Percentiles rank a stretch among this genome's conserved stretches.
phyloP scores from a whole-genome alignment of 306 rosid genomes.

The Phaseolus lunatus region DNA sequence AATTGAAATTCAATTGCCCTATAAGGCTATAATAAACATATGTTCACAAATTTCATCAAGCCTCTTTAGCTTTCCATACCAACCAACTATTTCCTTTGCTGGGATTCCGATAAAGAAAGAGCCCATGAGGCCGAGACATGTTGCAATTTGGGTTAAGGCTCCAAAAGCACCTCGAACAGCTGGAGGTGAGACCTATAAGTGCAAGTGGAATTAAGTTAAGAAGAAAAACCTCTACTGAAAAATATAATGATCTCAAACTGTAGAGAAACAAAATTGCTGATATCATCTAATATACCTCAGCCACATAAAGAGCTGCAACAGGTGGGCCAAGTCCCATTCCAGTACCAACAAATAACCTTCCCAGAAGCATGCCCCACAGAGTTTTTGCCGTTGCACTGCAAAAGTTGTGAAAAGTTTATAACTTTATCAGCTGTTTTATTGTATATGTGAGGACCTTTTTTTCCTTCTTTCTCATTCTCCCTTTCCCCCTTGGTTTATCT shows the following conservation, averaged over 20 bases:
- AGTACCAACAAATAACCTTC: conserved; percentile 83
- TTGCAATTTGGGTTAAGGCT: conserved; percentile 83
- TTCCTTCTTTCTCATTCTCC: conserved; percentile 4
- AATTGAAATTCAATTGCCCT: conserved; percentile 21
- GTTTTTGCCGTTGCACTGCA: conserved; percentile 73
- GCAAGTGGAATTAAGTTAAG: conserved; percentile 34
- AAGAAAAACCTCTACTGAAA: conserved; percentile 10
- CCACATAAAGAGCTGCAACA: conserved; percentile 83
- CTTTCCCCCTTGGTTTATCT: conserved; percentile 15
- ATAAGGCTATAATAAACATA: conserved; percentile 16
- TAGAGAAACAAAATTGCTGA: conserved; percentile 29
- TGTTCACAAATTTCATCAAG: conserved; percentile 27
- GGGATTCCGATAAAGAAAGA: conserved; percentile 78
- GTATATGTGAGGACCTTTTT: neutral
- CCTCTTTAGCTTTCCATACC: conserved; percentile 60
- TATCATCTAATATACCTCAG: conserved; percentile 64
- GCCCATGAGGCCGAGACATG: conserved; percentile 85
- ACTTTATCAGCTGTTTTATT: conserved; percentile 34
- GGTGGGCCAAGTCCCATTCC: conserved; percentile 94
- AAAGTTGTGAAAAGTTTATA: conserved; percentile 41
- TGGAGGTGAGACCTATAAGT: conserved; percentile 77
- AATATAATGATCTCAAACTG: conserved; percentile 21
- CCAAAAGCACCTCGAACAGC: conserved; percentile 79
- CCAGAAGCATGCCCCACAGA: conserved; percentile 88
- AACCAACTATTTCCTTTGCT: conserved; percentile 73